Percentiles rank a stretch among this genome's conserved stretches.
phyloP scores from a whole-genome alignment of 2,329 filamentous ascomycete species.

The Hypoxylon sp. region DNA sequence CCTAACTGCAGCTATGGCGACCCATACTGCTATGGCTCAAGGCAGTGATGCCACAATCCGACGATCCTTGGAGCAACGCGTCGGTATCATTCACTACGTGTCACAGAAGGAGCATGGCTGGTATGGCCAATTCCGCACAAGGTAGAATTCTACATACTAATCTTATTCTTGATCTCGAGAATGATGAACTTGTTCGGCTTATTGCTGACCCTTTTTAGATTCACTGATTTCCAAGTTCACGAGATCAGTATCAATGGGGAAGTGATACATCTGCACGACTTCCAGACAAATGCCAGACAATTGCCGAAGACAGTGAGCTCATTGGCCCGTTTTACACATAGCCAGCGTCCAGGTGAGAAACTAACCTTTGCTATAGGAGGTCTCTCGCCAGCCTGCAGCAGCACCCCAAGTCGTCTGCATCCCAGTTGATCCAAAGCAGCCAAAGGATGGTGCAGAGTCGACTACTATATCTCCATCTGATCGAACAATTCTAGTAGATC shows the following conservation, averaged over 20 bases:
- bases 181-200: conserved; percentile 1
- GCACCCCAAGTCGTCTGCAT: conserved; percentile 4
- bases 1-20: conserved; percentile 47
- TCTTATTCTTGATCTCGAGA: not conserved
- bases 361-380: conserved; percentile 13
- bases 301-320: conserved; percentile 45
- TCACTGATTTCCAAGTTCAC: conserved; percentile 93
- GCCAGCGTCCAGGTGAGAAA: conserved; percentile 1
- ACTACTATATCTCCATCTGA: conserved; percentile 40
- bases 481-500: conserved; percentile 39
- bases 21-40: conserved; percentile 54
- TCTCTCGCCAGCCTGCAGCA: conserved; percentile 20
- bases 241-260: conserved; percentile 83
- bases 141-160: conserved; percentile 51
- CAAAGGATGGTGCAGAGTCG: conserved; percentile 17
- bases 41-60: conserved; percentile 51
- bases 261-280: conserved; percentile 77
- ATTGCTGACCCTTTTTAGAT: conserved; percentile 61
- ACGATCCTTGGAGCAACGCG: conserved; percentile 48
- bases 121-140: conserved; percentile 59
- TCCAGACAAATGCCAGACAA: conserved; percentile 52
- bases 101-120: conserved; percentile 57
- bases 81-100: conserved; percentile 59
- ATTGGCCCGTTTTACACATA: not conserved
- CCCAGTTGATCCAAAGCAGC: conserved; percentile 12